Base-by-base conservation (phyloP, 805 yeast species). In the Metschnikowia kofuensis region DNA sequence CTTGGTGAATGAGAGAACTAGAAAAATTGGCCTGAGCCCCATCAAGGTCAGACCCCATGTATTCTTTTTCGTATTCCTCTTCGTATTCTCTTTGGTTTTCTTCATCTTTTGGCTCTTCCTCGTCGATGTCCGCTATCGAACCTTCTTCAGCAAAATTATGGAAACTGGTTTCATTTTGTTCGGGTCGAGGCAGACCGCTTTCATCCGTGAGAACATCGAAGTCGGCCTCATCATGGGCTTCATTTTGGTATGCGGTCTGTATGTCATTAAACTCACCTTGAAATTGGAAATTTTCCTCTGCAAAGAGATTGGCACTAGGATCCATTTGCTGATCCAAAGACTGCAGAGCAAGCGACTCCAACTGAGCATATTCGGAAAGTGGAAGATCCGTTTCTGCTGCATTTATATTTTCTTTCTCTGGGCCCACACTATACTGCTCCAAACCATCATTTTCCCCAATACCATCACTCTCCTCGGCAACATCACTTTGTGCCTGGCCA, bases 271-370 rank as follows among this genome's bases (percentile, higher is more conserved):
- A 14, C 13, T 12, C 38, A 21, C 31, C 35, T 11, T 43, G 41
- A 36, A 37, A 37, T 1, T 30, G 36, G 13, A 31, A 11, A 35
- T 44, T 44, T 26, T 44, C 42, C 32, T 32, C 28, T 6, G 14
- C 43, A 28, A 39, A 40, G 35, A 40, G 35, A 29, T 45, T 45
- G 40, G 43, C 43, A 16, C 48, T 45, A 12, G 41, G 14, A 2
- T 16, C 9, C 29, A 10, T 15, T 21, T 37, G 29, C 6, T 28
- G 42, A 13, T 28, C 13, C 6, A 28, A 30, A 35, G 15, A 14
- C 15, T 7, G 14, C 14, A 9, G 38, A 12, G 38, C 38, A 9
- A 30, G 32, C 32, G 32, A 30, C 10, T 12, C 32, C 32, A 30
- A 30, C 32, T 30, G 32, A 9, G 32, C 32, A 9, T 10, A 30